phyloP scores from a whole-genome alignment of 768 basidiomycete species.

The Psilocybe cubensis region DNA sequence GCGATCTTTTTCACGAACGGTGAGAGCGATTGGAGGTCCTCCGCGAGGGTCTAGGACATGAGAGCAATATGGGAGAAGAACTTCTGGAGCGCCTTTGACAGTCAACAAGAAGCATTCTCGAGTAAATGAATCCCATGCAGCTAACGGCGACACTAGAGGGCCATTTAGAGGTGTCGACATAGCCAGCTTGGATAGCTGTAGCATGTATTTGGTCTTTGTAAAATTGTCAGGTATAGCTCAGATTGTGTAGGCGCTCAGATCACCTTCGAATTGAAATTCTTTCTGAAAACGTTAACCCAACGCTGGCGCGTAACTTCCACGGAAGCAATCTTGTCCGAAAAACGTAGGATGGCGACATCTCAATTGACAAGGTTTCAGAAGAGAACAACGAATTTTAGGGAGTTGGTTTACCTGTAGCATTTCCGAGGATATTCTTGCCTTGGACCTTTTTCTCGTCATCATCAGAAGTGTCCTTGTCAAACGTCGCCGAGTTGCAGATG shows the following conservation, averaged over 20 bases:
- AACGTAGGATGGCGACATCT: constrained; percentile 60
- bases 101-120: constrained; percentile 22
- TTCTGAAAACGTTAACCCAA: constrained; percentile 40
- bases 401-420: constrained; percentile 50
- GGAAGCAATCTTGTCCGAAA: constrained; percentile 38
- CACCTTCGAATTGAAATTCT: constrained; percentile 44
- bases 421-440: constrained; percentile 43
- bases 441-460: constrained; percentile 25
- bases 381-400: not conserved
- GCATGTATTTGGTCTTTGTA: constrained; percentile 53
- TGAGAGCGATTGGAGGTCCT: constrained; percentile 34
- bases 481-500: constrained; percentile 55
- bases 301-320: constrained; percentile 28
- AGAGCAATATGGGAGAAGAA: constrained; percentile 45
- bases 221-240: not conserved
- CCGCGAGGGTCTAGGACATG: constrained; percentile 41
- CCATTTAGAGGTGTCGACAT: constrained; percentile 6
- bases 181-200: constrained; percentile 41
- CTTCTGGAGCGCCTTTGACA: constrained; percentile 49
- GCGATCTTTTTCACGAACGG: constrained; percentile 24
- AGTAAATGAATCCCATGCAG: constrained; percentile 26
- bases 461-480: constrained; percentile 32
- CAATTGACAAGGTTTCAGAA: constrained; percentile 7
- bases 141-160: constrained; percentile 24
- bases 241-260: not conserved